These are phyloP conservation scores for Protea cynaroides DNA, from an alignment of 164 flowering plant species.

Conservation along the genomic window DNA sequence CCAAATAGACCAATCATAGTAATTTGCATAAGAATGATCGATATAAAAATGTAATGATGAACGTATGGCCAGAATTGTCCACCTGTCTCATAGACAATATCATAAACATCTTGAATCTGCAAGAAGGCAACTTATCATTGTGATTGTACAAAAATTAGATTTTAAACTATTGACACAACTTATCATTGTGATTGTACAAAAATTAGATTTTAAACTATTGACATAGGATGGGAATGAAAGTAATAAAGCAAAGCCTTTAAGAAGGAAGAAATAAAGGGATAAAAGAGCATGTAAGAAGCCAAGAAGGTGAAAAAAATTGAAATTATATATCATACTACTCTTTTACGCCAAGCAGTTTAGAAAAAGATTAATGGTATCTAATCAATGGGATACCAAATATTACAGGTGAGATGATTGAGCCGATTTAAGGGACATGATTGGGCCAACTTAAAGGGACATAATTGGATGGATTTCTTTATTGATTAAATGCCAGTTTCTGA, in stretches of 20 bases:
- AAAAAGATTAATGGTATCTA: too few relatives aligned
- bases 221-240: too few relatives aligned
- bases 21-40: constrained; percentile 74
- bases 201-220: background rate
- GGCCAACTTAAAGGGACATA: too few relatives aligned
- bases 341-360: too few relatives aligned
- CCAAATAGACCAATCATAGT: constrained; percentile 89
- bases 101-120: constrained; percentile 85
- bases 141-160: background rate
- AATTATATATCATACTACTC: too few relatives aligned
- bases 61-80: constrained; percentile 82
- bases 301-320: background rate
- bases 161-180: background rate
- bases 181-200: constrained; percentile 1
- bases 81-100: constrained; percentile 58
- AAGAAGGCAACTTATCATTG: constrained; percentile 9
- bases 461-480: too few relatives aligned
- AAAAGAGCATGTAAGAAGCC: background rate
- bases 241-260: background rate
- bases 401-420: too few relatives aligned
- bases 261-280: background rate
- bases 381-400: too few relatives aligned
- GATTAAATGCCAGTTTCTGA: too few relatives aligned
- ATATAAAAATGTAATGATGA: constrained; percentile 56
- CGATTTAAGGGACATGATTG: too few relatives aligned